Percentiles rank a stretch among this genome's conserved stretches.
Conservation (phyloP, 257 asterid species). For the Ligustrum vulgare region DNA sequence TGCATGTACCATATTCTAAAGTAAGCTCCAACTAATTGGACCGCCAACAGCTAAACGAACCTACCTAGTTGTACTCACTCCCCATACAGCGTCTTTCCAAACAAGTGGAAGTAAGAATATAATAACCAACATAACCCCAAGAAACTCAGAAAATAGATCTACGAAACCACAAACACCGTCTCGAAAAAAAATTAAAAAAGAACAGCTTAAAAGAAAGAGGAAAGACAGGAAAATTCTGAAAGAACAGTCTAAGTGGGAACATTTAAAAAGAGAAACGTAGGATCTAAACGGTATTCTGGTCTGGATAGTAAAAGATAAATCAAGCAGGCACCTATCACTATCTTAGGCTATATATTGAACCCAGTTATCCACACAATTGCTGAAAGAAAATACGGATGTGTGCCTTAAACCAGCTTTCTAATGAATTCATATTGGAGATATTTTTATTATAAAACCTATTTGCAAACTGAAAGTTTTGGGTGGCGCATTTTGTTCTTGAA, state of each 20-base stretch:
- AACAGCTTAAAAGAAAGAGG: neutral
- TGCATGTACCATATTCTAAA: too few species aligned
- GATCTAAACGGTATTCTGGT: too few species aligned
- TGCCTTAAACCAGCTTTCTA: too few species aligned
- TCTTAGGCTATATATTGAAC: neutral
- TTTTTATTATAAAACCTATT: too few species aligned
- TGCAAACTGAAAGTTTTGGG: too few species aligned
- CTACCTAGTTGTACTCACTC: neutral
- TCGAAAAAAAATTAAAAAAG: too few species aligned
- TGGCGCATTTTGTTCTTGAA: neutral
- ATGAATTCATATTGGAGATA: too few species aligned
- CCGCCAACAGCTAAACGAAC: neutral
- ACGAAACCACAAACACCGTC: too few species aligned
- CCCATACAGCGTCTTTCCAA: neutral
- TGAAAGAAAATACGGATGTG: too few species aligned
- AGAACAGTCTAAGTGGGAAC: neutral
- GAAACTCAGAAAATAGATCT: neutral
- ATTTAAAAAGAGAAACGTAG: neutral
- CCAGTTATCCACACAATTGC: neutral
- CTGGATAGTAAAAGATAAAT: too few species aligned
- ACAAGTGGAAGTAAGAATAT: neutral
- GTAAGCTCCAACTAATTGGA: neutral
- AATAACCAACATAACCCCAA: neutral
- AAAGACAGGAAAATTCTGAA: neutral
- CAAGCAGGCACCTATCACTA: neutral